Evolutionary conservation across 495 filamentous ascomycete species (phyloP).

Genomic region (Aspergillus bertholletiae): DNA sequence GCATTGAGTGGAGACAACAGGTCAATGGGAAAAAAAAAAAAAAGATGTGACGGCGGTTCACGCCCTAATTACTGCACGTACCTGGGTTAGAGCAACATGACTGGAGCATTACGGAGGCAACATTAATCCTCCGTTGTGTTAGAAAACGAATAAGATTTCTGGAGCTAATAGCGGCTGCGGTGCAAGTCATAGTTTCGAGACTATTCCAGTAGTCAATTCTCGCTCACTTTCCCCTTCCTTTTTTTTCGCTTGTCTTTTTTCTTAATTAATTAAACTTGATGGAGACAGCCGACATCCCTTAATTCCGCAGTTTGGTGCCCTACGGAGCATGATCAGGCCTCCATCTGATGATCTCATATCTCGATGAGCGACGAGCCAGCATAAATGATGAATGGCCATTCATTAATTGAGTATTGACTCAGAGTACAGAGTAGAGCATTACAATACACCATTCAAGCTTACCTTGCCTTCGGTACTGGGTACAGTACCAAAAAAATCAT

Average conservation of each 20-base stretch:
- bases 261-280: background rate
- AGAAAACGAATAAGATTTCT: constrained; percentile 7
- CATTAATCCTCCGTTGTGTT: background rate
- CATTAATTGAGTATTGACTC: no score
- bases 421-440: no score
- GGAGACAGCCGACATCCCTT: background rate
- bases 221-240: background rate
- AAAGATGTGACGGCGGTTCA: constrained; percentile 42
- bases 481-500: no score
- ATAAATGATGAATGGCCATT: background rate
- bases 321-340: background rate
- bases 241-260: background rate
- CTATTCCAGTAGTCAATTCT: constrained; percentile 4
- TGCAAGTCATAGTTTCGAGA: constrained; percentile 15
- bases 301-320: background rate
- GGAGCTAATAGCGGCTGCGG: constrained; percentile 14
- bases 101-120: background rate
- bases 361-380: background rate
- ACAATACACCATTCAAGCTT: no score
- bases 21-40: constrained; percentile 23
- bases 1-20: constrained; percentile 32
- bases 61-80: constrained; percentile 30
- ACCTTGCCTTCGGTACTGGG: no score
- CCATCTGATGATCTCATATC: background rate
- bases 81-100: constrained; percentile 24